Evolutionary conservation across 2,329 filamentous ascomycete genomes (phyloP).

Genomic region (Sporothrix mexicana): DNA sequence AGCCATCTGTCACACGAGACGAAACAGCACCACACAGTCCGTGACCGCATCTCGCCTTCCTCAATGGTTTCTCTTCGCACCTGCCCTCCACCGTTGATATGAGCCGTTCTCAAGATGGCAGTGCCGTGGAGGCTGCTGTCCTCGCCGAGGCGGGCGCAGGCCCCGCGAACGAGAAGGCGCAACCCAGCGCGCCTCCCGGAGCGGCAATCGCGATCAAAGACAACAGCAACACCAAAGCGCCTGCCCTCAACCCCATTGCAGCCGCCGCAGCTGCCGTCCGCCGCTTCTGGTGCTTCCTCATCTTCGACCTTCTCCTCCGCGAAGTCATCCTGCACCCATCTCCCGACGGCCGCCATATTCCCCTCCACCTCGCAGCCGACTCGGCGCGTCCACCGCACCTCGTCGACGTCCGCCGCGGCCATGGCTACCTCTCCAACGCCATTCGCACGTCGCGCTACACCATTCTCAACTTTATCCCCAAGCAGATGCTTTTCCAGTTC

Average conservation of each 20-base stretch:
- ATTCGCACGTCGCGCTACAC: slow-evolving; percentile 87
- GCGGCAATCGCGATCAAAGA: slow-evolving; percentile 12
- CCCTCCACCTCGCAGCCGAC: slow-evolving; percentile 46
- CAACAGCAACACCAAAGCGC: neutral
- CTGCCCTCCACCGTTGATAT: slow-evolving; percentile 16
- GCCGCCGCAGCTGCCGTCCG: slow-evolving; percentile 20
- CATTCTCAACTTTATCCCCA: slow-evolving; percentile 81
- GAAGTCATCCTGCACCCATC: slow-evolving; percentile 40
- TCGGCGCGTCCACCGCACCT: slow-evolving; percentile 44
- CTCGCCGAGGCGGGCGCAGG: slow-evolving; percentile 13
- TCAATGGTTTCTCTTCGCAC: slow-evolving; percentile 4
- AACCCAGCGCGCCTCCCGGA: neutral
- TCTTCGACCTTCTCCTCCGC: slow-evolving; percentile 50
- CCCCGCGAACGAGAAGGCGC: neutral
- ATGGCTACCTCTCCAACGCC: slow-evolving; percentile 62
- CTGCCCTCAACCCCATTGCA: neutral
- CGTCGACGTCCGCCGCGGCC: slow-evolving; percentile 58
- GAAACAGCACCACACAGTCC: neutral
- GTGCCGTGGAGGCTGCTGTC: slow-evolving; percentile 1
- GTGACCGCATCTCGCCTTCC: neutral
- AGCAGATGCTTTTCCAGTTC: slow-evolving; percentile 84
- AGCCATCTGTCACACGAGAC: neutral
- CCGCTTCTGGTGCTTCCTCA: slow-evolving; percentile 47
- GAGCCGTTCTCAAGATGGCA: slow-evolving; percentile 23
- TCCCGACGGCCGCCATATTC: slow-evolving; percentile 41